These are phyloP conservation scores for Magnusiomyces sp. DNA, from an alignment of 1,139 yeast genomes.

Conservation along the genomic window DNA sequence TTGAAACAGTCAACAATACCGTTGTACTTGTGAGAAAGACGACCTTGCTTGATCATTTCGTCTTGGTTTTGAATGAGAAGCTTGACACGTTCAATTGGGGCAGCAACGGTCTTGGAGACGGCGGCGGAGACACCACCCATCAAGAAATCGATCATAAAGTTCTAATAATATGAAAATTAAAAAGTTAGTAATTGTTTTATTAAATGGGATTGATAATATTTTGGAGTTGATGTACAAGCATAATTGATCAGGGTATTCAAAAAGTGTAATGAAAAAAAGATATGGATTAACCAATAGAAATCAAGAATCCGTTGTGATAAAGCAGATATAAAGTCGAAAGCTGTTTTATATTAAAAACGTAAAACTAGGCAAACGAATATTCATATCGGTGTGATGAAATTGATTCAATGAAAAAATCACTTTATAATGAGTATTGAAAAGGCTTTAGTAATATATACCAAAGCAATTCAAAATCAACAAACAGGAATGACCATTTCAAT, in stretches of 20 bases:
- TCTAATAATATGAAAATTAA: constrained; percentile 7
- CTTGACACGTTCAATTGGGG: constrained; percentile 80
- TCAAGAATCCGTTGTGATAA: too few species aligned
- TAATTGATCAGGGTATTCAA: background rate
- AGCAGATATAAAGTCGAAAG: too few species aligned
- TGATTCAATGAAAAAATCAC: too few species aligned
- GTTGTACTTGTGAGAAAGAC: constrained; percentile 54
- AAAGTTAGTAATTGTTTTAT: background rate
- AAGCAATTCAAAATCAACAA: too few species aligned
- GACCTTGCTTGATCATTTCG: constrained; percentile 78
- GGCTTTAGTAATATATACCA: too few species aligned
- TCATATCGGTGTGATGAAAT: too few species aligned
- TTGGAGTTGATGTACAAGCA: background rate
- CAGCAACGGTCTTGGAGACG: constrained; percentile 77
- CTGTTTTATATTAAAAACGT: too few species aligned
- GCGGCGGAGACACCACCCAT: constrained; percentile 88
- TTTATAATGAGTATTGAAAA: too few species aligned
- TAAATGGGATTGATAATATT: background rate
- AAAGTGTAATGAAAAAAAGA: background rate
- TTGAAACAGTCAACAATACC: constrained; percentile 68
- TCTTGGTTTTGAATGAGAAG: constrained; percentile 76
- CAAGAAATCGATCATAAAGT: constrained; percentile 50
- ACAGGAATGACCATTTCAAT: too few species aligned
- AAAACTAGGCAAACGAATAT: too few species aligned
- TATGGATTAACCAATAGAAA: background rate